phyloP scores from a whole-genome alignment of 805 yeast species.

The Schizosaccharomyces osmophilus region DNA sequence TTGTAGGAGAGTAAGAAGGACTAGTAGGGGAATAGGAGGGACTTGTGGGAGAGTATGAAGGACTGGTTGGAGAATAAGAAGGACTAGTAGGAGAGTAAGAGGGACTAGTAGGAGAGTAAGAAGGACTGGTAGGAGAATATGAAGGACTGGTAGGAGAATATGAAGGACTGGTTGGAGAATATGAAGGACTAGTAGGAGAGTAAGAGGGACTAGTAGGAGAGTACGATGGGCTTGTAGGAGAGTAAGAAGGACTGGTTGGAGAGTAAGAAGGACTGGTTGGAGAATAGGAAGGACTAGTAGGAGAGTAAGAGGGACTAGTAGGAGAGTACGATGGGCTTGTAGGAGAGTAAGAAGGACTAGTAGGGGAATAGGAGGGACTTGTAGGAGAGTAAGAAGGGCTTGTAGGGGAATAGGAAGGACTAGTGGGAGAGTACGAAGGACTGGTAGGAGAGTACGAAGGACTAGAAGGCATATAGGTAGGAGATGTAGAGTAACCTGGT shows the following conservation, averaged over 20 bases:
- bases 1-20: slow-evolving; percentile 39
- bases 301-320: slow-evolving; percentile 44
- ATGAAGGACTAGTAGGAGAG: slow-evolving; percentile 55
- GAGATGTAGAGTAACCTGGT: slow-evolving; percentile 51
- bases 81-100: slow-evolving; percentile 40
- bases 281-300: slow-evolving; percentile 58
- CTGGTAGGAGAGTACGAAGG: slow-evolving; percentile 63
- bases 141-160: slow-evolving; percentile 65
- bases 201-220: slow-evolving; percentile 52
- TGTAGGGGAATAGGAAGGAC: slow-evolving; percentile 41
- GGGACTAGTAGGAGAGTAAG: slow-evolving; percentile 45
- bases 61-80: slow-evolving; percentile 43
- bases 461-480: slow-evolving; percentile 57
- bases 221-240: slow-evolving; percentile 41
- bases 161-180: slow-evolving; percentile 56
- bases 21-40: slow-evolving; percentile 32
- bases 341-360: slow-evolving; percentile 35
- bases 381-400: slow-evolving; percentile 51
- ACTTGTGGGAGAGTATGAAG: slow-evolving; percentile 43
- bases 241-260: slow-evolving; percentile 49
- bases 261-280: slow-evolving; percentile 62
- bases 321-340: slow-evolving; percentile 41
- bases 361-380: slow-evolving; percentile 33
- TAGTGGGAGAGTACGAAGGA: slow-evolving; percentile 40
- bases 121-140: slow-evolving; percentile 46